Percentiles rank a stretch among this genome's conserved stretches.
These are phyloP conservation scores for Xylariaceae sp. DNA, from an alignment of 2,329 filamentous ascomycete species.

Conservation along the genomic window DNA sequence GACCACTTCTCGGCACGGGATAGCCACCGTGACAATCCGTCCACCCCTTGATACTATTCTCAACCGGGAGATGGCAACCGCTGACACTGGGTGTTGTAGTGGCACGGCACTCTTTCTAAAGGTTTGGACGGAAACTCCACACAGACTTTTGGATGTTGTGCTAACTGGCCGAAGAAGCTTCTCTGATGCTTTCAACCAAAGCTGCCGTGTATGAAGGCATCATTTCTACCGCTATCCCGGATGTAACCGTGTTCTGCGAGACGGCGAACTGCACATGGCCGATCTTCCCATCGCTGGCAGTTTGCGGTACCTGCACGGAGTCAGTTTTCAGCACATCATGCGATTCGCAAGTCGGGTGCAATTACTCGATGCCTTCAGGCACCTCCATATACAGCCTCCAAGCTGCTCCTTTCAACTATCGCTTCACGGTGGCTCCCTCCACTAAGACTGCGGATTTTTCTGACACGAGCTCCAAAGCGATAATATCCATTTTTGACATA, in stretches of 20 bases:
- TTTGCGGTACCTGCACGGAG: conserved; percentile 35
- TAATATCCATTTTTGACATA: conserved; percentile 37
- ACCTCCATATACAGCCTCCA: conserved; percentile 28
- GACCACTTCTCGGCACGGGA: too few species aligned
- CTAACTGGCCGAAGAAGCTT: conserved; percentile 18
- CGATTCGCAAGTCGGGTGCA: conserved; percentile 25
- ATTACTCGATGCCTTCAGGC: conserved; percentile 30
- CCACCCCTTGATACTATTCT: too few species aligned
- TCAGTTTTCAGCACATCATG: conserved; percentile 16
- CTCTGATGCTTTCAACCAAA: conserved; percentile 35
- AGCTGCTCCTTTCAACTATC: conserved; percentile 24
- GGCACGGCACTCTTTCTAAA: conserved; percentile 32
- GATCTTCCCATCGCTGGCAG: conserved; percentile 35
- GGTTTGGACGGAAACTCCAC: conserved; percentile 15
- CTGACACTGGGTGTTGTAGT: conserved; percentile 16
- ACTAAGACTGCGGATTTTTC: conserved; percentile 21
- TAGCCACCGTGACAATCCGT: too few species aligned
- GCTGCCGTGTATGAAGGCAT: conserved; percentile 39
- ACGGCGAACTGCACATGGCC: conserved; percentile 38
- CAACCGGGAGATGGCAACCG: not conserved
- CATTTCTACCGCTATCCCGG: conserved; percentile 29
- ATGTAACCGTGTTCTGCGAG: conserved; percentile 30
- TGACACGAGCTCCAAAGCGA: conserved; percentile 25
- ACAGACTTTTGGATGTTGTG: not conserved
- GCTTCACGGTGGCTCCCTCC: conserved; percentile 32